Conservation (phyloP, 768 basidiomycete species). For the Boletus rufocinnamomeus region DNA sequence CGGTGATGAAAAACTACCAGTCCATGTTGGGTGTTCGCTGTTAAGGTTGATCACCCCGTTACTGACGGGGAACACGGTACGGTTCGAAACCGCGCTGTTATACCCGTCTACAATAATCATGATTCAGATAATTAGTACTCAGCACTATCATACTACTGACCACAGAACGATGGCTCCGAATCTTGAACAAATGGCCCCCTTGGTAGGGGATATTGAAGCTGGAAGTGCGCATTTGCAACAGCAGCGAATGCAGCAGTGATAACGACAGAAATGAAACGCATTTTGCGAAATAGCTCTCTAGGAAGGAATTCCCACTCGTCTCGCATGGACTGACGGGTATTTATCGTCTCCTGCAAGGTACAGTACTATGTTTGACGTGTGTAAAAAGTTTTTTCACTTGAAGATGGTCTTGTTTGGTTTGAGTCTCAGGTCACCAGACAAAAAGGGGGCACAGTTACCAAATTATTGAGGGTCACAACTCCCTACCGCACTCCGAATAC, state of each 20-base stretch:
- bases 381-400: conserved; percentile 24
- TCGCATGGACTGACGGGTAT: neutral
- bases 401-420: conserved; percentile 25
- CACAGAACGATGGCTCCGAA: conserved; percentile 65
- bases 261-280: conserved; percentile 39
- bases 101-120: conserved; percentile 59
- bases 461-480: too few relatives aligned
- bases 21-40: conserved; percentile 67
- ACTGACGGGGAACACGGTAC: conserved; percentile 69
- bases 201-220: conserved; percentile 72
- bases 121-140: neutral
- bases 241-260: conserved; percentile 42
- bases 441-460: neutral
- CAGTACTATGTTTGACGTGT: rapidly evolving
- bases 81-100: conserved; percentile 46
- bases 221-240: conserved; percentile 71
- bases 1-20: conserved; percentile 39
- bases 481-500: neutral
- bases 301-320: neutral
- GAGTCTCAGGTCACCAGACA: too few relatives aligned
- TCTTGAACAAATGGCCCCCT: conserved; percentile 68
- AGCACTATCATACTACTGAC: conserved; percentile 38
- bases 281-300: conserved; percentile 14
- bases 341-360: conserved; percentile 5
- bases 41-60: conserved; percentile 61